Evolutionary conservation across 306 rosid species (phyloP).

Genomic region (Pterocarpus macrocarpus): DNA sequence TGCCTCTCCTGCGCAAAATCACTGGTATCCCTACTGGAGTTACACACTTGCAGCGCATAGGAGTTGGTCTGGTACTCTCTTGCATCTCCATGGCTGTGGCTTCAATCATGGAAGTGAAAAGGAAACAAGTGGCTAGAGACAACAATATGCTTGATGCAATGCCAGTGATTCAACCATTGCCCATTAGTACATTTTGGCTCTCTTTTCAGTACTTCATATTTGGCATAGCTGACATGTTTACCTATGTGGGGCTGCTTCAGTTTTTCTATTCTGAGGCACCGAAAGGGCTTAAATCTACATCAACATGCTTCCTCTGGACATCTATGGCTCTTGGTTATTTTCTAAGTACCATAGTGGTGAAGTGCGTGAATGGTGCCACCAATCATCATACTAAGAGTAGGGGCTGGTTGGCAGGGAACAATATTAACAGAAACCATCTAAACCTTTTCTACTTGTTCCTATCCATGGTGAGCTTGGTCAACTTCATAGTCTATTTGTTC

Average conservation of each 20-base stretch:
- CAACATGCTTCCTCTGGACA: slow-evolving; percentile 89
- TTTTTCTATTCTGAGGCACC: slow-evolving; percentile 97
- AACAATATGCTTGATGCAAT: slow-evolving; percentile 73
- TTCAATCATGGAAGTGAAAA: slow-evolving; percentile 68
- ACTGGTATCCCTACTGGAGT: slow-evolving; percentile 83
- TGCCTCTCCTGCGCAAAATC: slow-evolving; percentile 66
- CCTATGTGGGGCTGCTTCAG: slow-evolving; percentile 85
- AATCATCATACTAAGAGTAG: slow-evolving; percentile 58
- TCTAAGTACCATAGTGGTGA: slow-evolving; percentile 76
- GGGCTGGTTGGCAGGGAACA: slow-evolving; percentile 90
- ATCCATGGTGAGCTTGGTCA: slow-evolving; percentile 73
- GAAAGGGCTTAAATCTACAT: slow-evolving; percentile 72
- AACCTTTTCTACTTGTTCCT: slow-evolving; percentile 83
- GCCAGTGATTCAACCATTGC: slow-evolving; percentile 74
- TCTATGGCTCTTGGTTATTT: slow-evolving; percentile 94
- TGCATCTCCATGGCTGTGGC: slow-evolving; percentile 87
- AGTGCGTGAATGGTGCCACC: slow-evolving; percentile 75
- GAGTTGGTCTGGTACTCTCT: slow-evolving; percentile 86
- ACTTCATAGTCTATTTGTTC: slow-evolving; percentile 70
- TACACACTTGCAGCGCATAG: slow-evolving; percentile 81
- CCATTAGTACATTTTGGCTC: slow-evolving; percentile 89
- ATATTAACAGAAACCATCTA: slow-evolving; percentile 81
- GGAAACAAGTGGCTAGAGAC: slow-evolving; percentile 77
- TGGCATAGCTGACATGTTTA: slow-evolving; percentile 93
- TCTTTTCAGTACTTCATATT: slow-evolving; percentile 89